A percentile compares a stretch with the other conserved stretches of the same genome.
These are phyloP conservation scores for Passalora sequoiae DNA, from an alignment of 2,329 filamentous ascomycete species.

Conservation along the genomic window DNA sequence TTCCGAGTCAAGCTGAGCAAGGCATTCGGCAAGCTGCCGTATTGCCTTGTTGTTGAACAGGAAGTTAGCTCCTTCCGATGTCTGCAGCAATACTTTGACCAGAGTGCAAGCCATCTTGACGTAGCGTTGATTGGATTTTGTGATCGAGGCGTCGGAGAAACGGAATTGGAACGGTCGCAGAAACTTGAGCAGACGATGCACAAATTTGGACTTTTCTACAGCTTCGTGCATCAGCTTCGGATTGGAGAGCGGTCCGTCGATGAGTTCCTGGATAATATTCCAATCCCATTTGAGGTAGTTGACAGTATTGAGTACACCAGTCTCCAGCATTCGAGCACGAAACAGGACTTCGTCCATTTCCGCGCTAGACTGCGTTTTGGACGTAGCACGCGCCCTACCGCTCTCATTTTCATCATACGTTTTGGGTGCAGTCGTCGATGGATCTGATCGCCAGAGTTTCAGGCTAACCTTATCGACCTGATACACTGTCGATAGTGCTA, in stretches of 20 bases:
- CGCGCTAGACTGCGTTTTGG: constrained; percentile 54
- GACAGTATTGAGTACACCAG: constrained; percentile 78
- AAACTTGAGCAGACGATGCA: constrained; percentile 90
- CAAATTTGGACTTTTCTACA: constrained; percentile 89
- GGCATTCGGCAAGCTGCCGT: constrained; percentile 87
- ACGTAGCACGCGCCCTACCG: constrained; percentile 41
- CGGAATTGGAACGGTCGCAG: constrained; percentile 95
- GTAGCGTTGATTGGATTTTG: constrained; percentile 89
- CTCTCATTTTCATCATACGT: constrained; percentile 29
- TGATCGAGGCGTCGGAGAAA: constrained; percentile 85
- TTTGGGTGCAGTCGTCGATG: constrained; percentile 17
- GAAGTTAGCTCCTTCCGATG: constrained; percentile 76
- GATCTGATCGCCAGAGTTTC: constrained; percentile 72
- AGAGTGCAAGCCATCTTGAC: constrained; percentile 83
- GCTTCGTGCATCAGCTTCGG: constrained; percentile 91
- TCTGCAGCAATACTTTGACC: constrained; percentile 80
- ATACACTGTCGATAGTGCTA: constrained; percentile 86
- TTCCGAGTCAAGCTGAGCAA: constrained; percentile 90
- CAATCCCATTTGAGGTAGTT: constrained; percentile 97
- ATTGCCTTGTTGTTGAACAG: constrained; percentile 88
- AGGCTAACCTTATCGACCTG: constrained; percentile 97
- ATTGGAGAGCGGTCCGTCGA: constrained; percentile 86
- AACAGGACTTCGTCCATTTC: constrained; percentile 61
- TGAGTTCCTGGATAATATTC: constrained; percentile 83
- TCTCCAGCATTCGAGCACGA: constrained; percentile 63